Conservation (phyloP, 1,139 yeast species). For the Lodderomyces theae region DNA sequence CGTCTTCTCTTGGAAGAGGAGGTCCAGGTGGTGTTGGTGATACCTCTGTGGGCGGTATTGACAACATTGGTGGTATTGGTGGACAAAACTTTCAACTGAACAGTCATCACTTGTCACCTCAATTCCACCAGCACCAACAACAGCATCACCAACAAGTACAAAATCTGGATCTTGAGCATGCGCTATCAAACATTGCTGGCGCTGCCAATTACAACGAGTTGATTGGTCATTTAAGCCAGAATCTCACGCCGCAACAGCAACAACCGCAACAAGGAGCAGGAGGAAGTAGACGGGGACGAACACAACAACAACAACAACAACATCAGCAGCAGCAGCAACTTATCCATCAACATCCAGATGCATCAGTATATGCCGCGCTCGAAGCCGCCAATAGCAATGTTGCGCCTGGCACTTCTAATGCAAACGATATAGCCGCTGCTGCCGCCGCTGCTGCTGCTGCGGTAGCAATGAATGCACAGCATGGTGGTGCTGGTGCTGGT, state of each 20-base stretch:
- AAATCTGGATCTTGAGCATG: constrained; percentile 29
- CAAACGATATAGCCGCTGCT: constrained; percentile 16
- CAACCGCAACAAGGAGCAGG: constrained; percentile 27
- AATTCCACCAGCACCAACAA: constrained; percentile 17
- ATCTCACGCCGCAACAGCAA: constrained; percentile 15
- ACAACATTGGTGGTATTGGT: no score
- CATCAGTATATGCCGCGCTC: constrained; percentile 5
- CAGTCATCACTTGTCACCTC: constrained; percentile 13
- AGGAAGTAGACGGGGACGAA: constrained; percentile 13
- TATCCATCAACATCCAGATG: constrained; percentile 4
- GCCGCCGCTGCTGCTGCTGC: constrained; percentile 32
- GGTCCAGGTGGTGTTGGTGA: no score
- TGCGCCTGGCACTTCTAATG: constrained; percentile 20
- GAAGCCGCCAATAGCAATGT: constrained; percentile 21
- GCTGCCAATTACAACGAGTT: constrained; percentile 14
- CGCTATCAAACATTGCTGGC: constrained; percentile 15
- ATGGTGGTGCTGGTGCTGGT: constrained; percentile 28
- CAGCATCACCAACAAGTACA: constrained; percentile 13
- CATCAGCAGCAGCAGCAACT: constrained; percentile 1
- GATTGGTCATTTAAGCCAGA: constrained; percentile 8
- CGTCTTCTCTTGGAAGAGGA: no score
- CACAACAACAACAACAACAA: not conserved
- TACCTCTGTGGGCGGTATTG: constrained; percentile 12
- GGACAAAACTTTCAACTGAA: constrained; percentile 13
- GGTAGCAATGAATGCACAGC: constrained; percentile 19